Evolutionary conservation across 2,329 filamentous ascomycete species (phyloP), one percentile per base, ranked within the genome.

Genomic region (Stenocarpella maydis): DNA sequence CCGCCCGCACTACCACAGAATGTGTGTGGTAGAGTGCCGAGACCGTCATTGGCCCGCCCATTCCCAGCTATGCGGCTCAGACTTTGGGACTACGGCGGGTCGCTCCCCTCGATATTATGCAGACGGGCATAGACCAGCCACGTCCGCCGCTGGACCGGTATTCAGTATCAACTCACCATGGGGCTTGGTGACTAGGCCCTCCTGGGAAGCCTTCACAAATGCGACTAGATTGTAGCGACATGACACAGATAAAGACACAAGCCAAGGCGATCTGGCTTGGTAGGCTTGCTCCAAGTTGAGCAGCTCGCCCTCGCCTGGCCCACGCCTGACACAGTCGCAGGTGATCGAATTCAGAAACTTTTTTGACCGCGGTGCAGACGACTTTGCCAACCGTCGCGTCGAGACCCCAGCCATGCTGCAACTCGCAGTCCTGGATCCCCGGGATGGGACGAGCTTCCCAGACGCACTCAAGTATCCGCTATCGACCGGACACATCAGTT

Each of bases 401-500:
- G 58, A 28, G 28, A 28, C 14, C 58, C 58, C 58, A 21, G 49
- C n/a, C 19, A 49, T 37, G 28, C 58, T 34, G 19, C 58, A 34
- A 63, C 37, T 49, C 49, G 41, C 19, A 63, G 58, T 63, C 41
- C 49, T 49, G 9, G 2, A 28, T 21, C 58, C 31, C 31, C 43
- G 28, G 58, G 58, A 63, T 49, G 28, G 58, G 58, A 63, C 12
- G 58, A 37, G 28, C 31, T 7, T 10, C 39, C 26, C 31, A 34
- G 19, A 58, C 43, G 26, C n/a, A 63, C 58, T 49, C 26, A 63
- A 63, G 58, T 49, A 37, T 63, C 58, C 58, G 58, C 58, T 63
- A 63, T 63, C 58, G 58, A n/a, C 58, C 58, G 58, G 58, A 63
- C 43, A 63, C 58, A 63, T 49, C 58, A 63, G 58, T 63, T 63